Base-by-base conservation (phyloP, 2,329 filamentous ascomycete species). In the Apiospora malaysiana region DNA sequence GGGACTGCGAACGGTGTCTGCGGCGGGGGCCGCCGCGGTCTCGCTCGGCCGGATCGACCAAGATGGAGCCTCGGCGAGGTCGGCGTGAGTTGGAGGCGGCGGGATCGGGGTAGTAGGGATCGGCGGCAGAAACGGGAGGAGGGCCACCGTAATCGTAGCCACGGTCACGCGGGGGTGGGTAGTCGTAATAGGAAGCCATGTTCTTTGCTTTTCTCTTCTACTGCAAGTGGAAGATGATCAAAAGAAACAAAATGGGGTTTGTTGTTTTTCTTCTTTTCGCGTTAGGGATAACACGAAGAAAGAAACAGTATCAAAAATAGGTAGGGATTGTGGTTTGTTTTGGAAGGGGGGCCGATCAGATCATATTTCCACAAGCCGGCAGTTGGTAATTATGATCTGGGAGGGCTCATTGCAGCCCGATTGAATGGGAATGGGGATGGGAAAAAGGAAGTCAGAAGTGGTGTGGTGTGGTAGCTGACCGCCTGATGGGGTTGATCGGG, bases 391-490 rank as follows among this genome's bases (percentile, higher is more conserved):
- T n/a, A n/a, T n/a, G n/a, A n/a, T n/a, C n/a, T 59, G n/a, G 49
- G 49, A 51, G 37, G 51, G 16, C 51, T 63, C 65, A 32, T 27
- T 45, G 66, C 66, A 47, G 66, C 66, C 43, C 66, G 66, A 43
- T 32, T 37, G 23, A 27, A 14, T 66, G n/a, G 63, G 65, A 46
- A 46, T 10, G 40, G 65, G 32, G 46, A 32, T 32, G 32, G 27
- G 46, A 14, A 43, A n/a, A 68, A 37, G 23, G 16, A 16, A 6
- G 18, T 47, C 25, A 25, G 56, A 40, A 63, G 56, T 63, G 56
- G 56, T 63, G 56, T 63, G 56, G 56, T 63, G 56, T 63, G 56
- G 56, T 18, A 63, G 56, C 56, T 63, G 56, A 63, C 56, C 32
- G 56, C 56, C 56, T 63, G 56, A 63, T 63, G 56, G 56, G 32